Evolutionary conservation across 805 yeast species (phyloP).

Genomic region (Blastobotrys chiropterorum): DNA sequence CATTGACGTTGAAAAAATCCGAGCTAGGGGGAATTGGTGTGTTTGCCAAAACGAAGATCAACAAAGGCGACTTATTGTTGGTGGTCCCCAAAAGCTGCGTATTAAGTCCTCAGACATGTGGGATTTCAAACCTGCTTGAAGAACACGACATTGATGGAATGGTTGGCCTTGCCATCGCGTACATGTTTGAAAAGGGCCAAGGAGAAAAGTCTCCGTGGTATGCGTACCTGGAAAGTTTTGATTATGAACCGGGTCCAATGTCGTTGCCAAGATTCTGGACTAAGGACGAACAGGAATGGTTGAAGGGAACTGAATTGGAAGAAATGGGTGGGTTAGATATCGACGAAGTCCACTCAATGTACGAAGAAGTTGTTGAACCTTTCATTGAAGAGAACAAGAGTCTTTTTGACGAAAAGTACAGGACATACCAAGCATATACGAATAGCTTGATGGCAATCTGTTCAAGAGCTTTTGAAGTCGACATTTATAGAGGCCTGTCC

Average conservation of each 20-base stretch:
- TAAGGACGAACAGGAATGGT: slow-evolving; percentile 35
- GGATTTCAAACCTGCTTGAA: slow-evolving; percentile 56
- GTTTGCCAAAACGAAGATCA: slow-evolving; percentile 44
- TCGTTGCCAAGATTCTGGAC: slow-evolving; percentile 65
- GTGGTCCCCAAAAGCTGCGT: slow-evolving; percentile 30
- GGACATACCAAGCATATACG: slow-evolving; percentile 28
- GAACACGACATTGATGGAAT: slow-evolving; percentile 61
- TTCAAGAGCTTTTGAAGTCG: slow-evolving; percentile 77
- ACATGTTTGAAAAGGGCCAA: slow-evolving; percentile 60
- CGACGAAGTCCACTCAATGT: slow-evolving; percentile 37
- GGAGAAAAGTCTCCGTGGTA: slow-evolving; percentile 76
- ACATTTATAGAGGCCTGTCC: slow-evolving; percentile 63
- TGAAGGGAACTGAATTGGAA: slow-evolving; percentile 59
- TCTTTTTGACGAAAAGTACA: slow-evolving; percentile 15
- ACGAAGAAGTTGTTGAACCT: slow-evolving; percentile 32
- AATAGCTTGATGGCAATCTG: slow-evolving; percentile 58
- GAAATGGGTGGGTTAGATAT: slow-evolving; percentile 53
- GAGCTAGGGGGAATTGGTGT: slow-evolving; percentile 67
- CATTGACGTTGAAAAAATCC: slow-evolving; percentile 43
- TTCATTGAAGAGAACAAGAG: slow-evolving; percentile 17
- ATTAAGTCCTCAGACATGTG: slow-evolving; percentile 33
- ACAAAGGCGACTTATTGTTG: slow-evolving; percentile 30
- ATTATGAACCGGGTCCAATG: background rate
- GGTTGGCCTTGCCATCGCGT: slow-evolving; percentile 59
- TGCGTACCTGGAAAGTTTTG: slow-evolving; percentile 46